Conservation (phyloP, 805 yeast species). For the Schwanniomyces vanrijiae region DNA sequence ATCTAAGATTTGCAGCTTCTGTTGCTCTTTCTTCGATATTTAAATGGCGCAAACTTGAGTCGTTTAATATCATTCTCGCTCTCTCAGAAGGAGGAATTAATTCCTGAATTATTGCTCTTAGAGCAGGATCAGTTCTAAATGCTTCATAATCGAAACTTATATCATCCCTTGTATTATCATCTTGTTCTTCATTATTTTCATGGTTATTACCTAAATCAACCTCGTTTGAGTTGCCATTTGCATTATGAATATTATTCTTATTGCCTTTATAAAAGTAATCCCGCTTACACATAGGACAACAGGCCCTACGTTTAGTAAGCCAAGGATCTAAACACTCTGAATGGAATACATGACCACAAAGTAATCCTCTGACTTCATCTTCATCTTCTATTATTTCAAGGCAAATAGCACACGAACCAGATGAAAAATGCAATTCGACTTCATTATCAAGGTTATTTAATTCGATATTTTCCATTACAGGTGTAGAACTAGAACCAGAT, state of each 20-base stretch:
- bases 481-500: not conserved
- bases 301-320: conserved; percentile 71
- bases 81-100: conserved; percentile 42
- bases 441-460: not conserved
- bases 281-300: conserved; percentile 82
- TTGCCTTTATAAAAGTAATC: conserved; percentile 53
- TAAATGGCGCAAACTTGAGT: conserved; percentile 28
- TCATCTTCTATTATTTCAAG: conserved; percentile 62
- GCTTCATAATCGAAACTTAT: conserved; percentile 28
- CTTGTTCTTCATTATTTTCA: conserved; percentile 4
- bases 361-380: conserved; percentile 66
- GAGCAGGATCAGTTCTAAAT: conserved; percentile 36
- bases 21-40: conserved; percentile 48
- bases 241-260: not conserved
- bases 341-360: conserved; percentile 85
- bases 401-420: conserved; percentile 80
- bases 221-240: not conserved
- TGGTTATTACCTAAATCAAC: conserved; percentile 2
- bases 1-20: conserved; percentile 34
- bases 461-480: conserved; percentile 4
- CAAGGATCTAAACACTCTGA: conserved; percentile 79
- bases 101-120: conserved; percentile 38
- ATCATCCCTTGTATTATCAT: conserved; percentile 6
- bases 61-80: conserved; percentile 40
- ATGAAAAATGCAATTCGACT: conserved; percentile 46